Evolutionary conservation across 2,329 filamentous ascomycete species (phyloP).

Genomic region (Epichloe sibirici): DNA sequence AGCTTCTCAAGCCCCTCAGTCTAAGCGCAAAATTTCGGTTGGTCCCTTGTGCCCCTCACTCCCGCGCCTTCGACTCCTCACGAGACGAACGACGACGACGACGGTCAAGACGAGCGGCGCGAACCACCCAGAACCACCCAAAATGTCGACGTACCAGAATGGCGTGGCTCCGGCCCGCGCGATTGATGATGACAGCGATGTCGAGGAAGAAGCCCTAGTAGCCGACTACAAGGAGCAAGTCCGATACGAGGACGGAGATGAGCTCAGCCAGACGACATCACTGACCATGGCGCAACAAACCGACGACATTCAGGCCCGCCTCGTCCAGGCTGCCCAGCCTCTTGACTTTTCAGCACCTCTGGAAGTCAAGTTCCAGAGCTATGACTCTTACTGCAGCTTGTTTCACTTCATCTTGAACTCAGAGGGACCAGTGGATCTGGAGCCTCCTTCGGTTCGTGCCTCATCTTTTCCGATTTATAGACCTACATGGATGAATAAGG

Average conservation of each 20-base stretch:
- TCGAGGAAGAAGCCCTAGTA: constrained; percentile 89
- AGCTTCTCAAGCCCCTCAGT: constrained; percentile 14
- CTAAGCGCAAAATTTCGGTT: constrained; percentile 24
- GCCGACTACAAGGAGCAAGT: constrained; percentile 96
- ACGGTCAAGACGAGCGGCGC: constrained; percentile 15
- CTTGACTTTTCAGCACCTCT: constrained; percentile 92
- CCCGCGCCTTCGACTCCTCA: constrained; percentile 11
- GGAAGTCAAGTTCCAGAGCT: constrained; percentile 96
- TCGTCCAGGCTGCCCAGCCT: constrained; percentile 84
- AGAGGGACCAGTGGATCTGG: constrained; percentile 93
- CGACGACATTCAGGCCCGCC: constrained; percentile 86
- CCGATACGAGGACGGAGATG: constrained; percentile 77
- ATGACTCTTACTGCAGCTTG: constrained; percentile 97
- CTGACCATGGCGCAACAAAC: constrained; percentile 59
- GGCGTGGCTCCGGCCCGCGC: constrained; percentile 46
- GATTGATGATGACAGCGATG: constrained; percentile 75
- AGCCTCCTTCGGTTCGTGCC: constrained; percentile 75
- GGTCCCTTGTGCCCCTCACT: constrained; percentile 16
- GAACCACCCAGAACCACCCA: constrained; percentile 17
- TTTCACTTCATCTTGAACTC: constrained; percentile 99
- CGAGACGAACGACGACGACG: constrained; percentile 15
- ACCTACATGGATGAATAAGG: not conserved
- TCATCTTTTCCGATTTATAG: not conserved
- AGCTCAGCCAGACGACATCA: constrained; percentile 63
- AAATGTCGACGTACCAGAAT: constrained; percentile 52